Evolutionary conservation across 345 rosid species (phyloP).

Genomic region (Psidium guajava): DNA sequence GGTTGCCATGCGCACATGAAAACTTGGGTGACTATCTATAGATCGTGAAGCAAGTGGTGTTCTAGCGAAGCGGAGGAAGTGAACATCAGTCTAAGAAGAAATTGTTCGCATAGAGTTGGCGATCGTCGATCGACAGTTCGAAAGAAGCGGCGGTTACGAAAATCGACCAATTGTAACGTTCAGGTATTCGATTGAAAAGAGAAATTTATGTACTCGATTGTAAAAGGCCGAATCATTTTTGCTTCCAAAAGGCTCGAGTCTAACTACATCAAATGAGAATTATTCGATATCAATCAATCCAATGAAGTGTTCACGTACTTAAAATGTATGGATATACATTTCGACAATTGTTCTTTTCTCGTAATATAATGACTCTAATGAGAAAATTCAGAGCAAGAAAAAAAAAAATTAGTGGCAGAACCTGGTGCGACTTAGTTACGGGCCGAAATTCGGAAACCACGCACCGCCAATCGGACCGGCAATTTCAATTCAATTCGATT

Average conservation of each 20-base stretch:
- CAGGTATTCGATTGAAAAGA: not conserved
- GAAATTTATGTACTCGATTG: not conserved
- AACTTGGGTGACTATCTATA: not conserved
- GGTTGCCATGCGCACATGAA: not conserved
- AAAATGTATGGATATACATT: not conserved
- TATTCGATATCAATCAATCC: not conserved
- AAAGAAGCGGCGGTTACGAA: not conserved
- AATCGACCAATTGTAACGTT: not conserved
- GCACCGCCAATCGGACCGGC: not conserved
- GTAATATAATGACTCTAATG: not conserved
- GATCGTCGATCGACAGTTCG: not conserved
- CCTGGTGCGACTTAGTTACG: not conserved
- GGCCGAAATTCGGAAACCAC: fast-evolving
- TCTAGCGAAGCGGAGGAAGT: too few species aligned
- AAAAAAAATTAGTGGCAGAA: not conserved
- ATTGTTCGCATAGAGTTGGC: not conserved
- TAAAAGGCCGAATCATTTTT: not conserved
- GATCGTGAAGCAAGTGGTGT: not conserved
- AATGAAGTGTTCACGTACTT: not conserved
- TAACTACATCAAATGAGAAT: not conserved
- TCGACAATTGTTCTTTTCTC: not conserved
- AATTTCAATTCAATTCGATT: not conserved
- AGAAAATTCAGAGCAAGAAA: not conserved
- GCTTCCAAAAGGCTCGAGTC: not conserved
- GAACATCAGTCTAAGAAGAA: not conserved